These are phyloP conservation scores for Chrysoporthe cubensis DNA, from an alignment of 2,329 filamentous ascomycete genomes.

Conservation along the genomic window DNA sequence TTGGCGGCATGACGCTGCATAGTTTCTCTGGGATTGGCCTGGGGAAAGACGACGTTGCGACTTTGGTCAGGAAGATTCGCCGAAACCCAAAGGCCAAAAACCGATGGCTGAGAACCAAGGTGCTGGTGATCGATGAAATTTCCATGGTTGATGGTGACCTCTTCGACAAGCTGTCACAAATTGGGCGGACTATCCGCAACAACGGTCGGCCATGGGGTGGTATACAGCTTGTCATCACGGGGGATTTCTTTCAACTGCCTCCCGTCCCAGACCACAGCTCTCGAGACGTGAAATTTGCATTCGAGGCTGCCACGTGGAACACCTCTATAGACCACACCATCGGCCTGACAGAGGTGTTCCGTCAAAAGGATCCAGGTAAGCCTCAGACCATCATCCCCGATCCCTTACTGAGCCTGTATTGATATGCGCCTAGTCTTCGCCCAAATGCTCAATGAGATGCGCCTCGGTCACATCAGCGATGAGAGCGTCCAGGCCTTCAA, in stretches of 20 bases:
- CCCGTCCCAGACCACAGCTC: slow-evolving; percentile 82
- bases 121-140: slow-evolving; percentile 90
- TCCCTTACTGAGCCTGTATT: slow-evolving; percentile 3
- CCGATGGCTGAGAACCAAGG: slow-evolving; percentile 86
- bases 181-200: slow-evolving; percentile 83
- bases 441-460: slow-evolving; percentile 96
- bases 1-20: slow-evolving; percentile 93
- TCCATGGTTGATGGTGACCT: slow-evolving; percentile 98
- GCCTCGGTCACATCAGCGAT: slow-evolving; percentile 79
- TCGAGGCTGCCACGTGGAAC: slow-evolving; percentile 89
- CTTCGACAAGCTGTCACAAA: slow-evolving; percentile 92
- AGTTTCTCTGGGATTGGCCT: slow-evolving; percentile 95
- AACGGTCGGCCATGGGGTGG: slow-evolving; percentile 93
- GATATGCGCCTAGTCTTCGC: slow-evolving; percentile 68
- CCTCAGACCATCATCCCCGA: not conserved
- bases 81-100: slow-evolving; percentile 85
- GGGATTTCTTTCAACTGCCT: slow-evolving; percentile 96
- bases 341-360: slow-evolving; percentile 91
- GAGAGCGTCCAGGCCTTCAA: slow-evolving; percentile 78
- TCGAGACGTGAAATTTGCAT: slow-evolving; percentile 80
- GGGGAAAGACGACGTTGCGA: slow-evolving; percentile 82
- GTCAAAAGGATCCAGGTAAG: slow-evolving; percentile 80
- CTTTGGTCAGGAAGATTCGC: slow-evolving; percentile 88
- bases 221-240: slow-evolving; percentile 93
- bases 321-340: slow-evolving; percentile 96